A percentile compares a stretch with the other conserved stretches of the same genome.
Evolutionary conservation across 2,329 filamentous ascomycete genomes (phyloP).

Genomic region (Sphaerostilbella broomeana): DNA sequence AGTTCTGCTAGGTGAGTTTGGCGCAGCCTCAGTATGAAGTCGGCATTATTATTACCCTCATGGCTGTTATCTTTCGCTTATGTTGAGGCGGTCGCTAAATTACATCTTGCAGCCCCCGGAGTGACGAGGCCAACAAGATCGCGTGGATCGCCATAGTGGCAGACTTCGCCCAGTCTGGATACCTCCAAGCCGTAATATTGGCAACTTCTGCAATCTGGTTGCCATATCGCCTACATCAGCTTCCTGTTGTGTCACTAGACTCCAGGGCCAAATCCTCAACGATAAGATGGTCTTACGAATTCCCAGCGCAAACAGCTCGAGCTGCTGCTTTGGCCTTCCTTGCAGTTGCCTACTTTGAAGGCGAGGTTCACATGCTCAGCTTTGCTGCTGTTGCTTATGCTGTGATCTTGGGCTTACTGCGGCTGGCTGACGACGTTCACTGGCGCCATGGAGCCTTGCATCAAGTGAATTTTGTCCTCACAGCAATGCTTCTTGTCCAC

Average conservation of each 20-base stretch:
- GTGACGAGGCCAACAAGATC: conserved; percentile 9
- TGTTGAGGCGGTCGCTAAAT: background rate
- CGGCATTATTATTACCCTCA: no score
- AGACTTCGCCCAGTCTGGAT: conserved; percentile 33
- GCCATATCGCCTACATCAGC: conserved; percentile 26
- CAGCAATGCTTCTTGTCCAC: conserved; percentile 30
- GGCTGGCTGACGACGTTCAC: conserved; percentile 33
- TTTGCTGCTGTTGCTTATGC: conserved; percentile 32
- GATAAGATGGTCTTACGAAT: conserved; percentile 36
- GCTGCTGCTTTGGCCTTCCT: conserved; percentile 34
- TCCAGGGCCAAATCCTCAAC: conserved; percentile 28
- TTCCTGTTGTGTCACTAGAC: conserved; percentile 20
- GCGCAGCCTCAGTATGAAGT: background rate
- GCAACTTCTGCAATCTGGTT: conserved; percentile 31
- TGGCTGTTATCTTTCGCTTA: no score
- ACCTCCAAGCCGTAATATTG: conserved; percentile 31
- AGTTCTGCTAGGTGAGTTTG: background rate
- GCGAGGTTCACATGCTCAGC: conserved; percentile 31
- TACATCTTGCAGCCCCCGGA: background rate
- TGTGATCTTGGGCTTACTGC: conserved; percentile 38
- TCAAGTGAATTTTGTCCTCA: conserved; percentile 41
- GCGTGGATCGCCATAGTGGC: conserved; percentile 35
- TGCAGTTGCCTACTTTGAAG: conserved; percentile 27
- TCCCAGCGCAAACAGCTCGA: conserved; percentile 35
- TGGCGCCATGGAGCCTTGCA: conserved; percentile 42